Conservation (phyloP, 2,329 filamentous ascomycete genomes). For the Fusarium abutilonis region DNA sequence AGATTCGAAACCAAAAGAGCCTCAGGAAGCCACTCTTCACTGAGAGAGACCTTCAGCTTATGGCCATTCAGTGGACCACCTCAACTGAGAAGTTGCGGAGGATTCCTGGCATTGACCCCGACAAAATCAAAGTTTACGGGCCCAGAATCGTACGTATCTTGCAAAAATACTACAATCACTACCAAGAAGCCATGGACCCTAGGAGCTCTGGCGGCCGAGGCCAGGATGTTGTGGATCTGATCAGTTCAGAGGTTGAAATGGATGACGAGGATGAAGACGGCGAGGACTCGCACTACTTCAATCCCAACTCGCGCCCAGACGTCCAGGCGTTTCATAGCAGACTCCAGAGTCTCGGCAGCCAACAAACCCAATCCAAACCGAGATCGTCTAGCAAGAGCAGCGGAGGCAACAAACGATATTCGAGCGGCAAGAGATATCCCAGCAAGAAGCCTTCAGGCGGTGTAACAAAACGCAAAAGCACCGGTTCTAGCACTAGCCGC, state of each 20-base stretch:
- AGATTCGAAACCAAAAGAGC: conserved; percentile 67
- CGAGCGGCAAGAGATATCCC: conserved; percentile 45
- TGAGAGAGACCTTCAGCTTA: conserved; percentile 74
- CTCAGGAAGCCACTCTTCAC: conserved; percentile 72
- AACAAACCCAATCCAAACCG: conserved; percentile 41
- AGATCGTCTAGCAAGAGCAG: conserved; percentile 44
- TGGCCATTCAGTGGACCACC: conserved; percentile 75
- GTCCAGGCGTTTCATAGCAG: conserved; percentile 51
- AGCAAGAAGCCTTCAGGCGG: conserved; percentile 47
- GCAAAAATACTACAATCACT: conserved; percentile 57
- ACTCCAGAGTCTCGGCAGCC: conserved; percentile 46
- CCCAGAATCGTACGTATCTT: conserved; percentile 69
- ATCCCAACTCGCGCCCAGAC: conserved; percentile 41
- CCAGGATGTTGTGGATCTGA: conserved; percentile 64
- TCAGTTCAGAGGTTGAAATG: conserved; percentile 57
- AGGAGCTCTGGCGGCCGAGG: conserved; percentile 28
- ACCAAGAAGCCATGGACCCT: conserved; percentile 61
- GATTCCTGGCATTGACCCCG: conserved; percentile 70
- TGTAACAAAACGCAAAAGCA: conserved; percentile 47
- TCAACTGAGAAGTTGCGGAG: conserved; percentile 68
- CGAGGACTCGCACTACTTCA: conserved; percentile 61
- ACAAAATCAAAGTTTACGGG: conserved; percentile 71
- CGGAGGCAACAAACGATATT: conserved; percentile 44
- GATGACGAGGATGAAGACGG: conserved; percentile 53
- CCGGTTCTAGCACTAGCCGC: conserved; percentile 42